A percentile compares a stretch with the other conserved stretches of the same genome.
These are phyloP conservation scores for Globisporangium viniferum DNA, from an alignment of 352 stramenopile genomes.

Conservation along the genomic window DNA sequence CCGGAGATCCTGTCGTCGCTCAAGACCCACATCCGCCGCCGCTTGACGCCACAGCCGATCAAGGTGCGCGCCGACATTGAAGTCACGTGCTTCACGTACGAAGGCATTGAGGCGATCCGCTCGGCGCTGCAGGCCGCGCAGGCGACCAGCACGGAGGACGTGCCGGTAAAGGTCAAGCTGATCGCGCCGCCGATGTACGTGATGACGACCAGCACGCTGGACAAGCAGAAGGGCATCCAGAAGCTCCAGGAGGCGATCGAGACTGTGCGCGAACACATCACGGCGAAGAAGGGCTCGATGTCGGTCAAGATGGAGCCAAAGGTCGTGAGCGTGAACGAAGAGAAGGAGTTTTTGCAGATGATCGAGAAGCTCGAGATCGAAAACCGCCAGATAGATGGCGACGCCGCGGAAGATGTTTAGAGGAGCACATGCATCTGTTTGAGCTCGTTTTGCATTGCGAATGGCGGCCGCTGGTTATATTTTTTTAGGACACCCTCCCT, in stretches of 20 bases:
- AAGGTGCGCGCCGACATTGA: constrained; percentile 99
- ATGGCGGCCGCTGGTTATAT: constrained; percentile 1
- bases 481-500: constrained; percentile 7
- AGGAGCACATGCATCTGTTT: background rate
- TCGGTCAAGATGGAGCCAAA: constrained; percentile 99
- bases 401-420: constrained; percentile 93
- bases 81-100: constrained; percentile 99
- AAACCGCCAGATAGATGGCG: constrained; percentile 98
- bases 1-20: constrained; percentile 87
- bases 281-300: constrained; percentile 93
- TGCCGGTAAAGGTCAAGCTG: constrained; percentile 97
- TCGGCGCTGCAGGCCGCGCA: constrained; percentile 93
- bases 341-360: constrained; percentile 98
- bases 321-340: constrained; percentile 98
- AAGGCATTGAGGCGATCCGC: constrained; percentile 98
- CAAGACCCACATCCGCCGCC: constrained; percentile 95
- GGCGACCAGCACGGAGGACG: constrained; percentile 82
- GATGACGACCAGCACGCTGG: constrained; percentile 97
- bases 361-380: constrained; percentile 99
- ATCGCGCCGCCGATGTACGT: constrained; percentile 99
- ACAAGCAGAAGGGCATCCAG: constrained; percentile 97
- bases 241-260: constrained; percentile 96
- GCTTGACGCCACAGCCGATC: constrained; percentile 98
- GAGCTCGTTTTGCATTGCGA: background rate
- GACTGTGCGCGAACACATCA: constrained; percentile 92